Base-by-base conservation (phyloP, 495 filamentous ascomycete species). In the Penicillium mononematosum region DNA sequence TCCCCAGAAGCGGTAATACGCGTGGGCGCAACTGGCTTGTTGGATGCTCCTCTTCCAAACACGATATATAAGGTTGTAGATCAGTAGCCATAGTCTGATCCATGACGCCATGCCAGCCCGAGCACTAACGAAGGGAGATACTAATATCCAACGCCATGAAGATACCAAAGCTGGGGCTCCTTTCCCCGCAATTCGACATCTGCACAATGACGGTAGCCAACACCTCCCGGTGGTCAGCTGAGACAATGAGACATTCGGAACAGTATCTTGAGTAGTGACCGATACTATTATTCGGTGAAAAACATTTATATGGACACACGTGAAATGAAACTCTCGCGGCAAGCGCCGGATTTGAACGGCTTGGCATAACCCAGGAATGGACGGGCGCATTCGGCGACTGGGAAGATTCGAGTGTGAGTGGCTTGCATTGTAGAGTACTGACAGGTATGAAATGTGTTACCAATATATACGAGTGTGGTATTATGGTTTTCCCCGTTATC, bases 191-290 rank as follows among this genome's bases (percentile, higher is more conserved):
- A 46, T 55, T 12, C 7, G 54, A 45, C 6, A 55, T 44, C 45
- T 56, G 54, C 54, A 56, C 45, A 29, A 56, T 56, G 54, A 56
- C 54, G 54, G 38, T 17, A 43, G 54, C 38, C 46, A 50, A 50
- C 31, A 44, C 24, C 19, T 2, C 45, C 24, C 14, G 14, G 4
- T 34, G 32, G 45, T 56, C 53, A 56, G 29, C 45, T 50, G 54
- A 56, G 54, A 48, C 29, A 41, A 5, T 24, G 7, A 9, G 36
- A 4, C 27, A 24, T 32, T 38, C 8, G 8, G 24, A 9, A 42
- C 36, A 45, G 22, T 4, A 31, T 31, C 16, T 34, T 34, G 25
- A 44, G 38, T 10, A 22, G 7, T 32, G 20, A 42, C 16, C 4
- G 39, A n/a, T 20, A 24, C 50, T 27, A 3, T 22, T 19, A 44